phyloP scores from a whole-genome alignment of 1,284 basidiomycete genomes.

The Inonotus hispidus region DNA sequence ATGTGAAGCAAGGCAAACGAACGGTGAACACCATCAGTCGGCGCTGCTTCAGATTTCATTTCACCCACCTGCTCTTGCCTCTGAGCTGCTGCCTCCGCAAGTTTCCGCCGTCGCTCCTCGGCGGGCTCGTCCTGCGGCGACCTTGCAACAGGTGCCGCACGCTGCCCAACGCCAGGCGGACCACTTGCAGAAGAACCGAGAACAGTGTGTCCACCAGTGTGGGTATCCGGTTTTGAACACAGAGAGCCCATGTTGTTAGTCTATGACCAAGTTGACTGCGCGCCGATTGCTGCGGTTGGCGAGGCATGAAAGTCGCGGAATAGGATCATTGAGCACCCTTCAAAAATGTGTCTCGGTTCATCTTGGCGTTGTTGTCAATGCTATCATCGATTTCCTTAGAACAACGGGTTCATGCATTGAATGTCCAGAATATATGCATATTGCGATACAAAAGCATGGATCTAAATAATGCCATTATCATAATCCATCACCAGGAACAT shows the following conservation, averaged over 20 bases:
- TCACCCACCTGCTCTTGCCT: constrained; percentile 3
- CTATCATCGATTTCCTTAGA: not conserved
- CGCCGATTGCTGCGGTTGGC: not conserved
- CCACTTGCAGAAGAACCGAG: constrained; percentile 28
- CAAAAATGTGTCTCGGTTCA: not conserved
- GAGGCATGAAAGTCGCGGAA: constrained; percentile 23
- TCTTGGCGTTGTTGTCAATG: not conserved
- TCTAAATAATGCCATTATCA: not conserved
- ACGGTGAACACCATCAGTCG: not conserved
- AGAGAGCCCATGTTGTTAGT: constrained; percentile 53
- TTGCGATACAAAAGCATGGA: not conserved
- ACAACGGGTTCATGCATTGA: not conserved
- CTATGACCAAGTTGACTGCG: constrained; percentile 15
- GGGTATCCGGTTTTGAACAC: constrained; percentile 53
- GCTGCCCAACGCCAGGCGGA: not conserved
- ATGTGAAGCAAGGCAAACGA: not conserved
- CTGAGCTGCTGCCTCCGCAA: constrained; percentile 1
- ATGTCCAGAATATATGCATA: not conserved
- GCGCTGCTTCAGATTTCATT: not conserved
- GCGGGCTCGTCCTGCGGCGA: constrained; percentile 7
- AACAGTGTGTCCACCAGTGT: constrained; percentile 51
- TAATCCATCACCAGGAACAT: constrained; percentile 23
- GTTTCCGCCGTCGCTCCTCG: constrained; percentile 7
- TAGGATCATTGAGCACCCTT: not conserved
- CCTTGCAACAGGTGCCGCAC: not conserved